phyloP scores from a whole-genome alignment of 2,329 filamentous ascomycete genomes.

The Ophiostoma perfectum region DNA sequence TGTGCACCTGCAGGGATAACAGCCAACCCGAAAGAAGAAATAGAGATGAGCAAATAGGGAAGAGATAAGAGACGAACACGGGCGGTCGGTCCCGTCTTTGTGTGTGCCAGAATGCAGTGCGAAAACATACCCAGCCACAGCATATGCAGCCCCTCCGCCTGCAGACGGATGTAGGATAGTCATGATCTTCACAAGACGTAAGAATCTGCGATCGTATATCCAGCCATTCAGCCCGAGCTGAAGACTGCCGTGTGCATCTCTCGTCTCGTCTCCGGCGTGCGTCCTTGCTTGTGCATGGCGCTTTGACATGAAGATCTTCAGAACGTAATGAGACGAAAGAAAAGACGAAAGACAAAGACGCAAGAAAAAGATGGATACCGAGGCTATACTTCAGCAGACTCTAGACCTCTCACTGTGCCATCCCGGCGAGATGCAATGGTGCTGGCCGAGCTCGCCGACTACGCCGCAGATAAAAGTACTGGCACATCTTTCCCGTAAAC shows the following conservation, averaged over 20 bases:
- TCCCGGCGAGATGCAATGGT: neutral
- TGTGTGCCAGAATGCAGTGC: neutral
- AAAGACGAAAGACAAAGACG: too few species aligned
- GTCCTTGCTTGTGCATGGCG: too few species aligned
- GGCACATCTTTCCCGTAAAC: neutral
- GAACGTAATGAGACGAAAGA: too few species aligned
- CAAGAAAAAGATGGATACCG: too few species aligned
- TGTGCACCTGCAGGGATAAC: neutral
- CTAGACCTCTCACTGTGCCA: neutral
- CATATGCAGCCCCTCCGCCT: slow-evolving; percentile 2
- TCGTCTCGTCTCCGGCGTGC: neutral
- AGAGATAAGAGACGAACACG: neutral
- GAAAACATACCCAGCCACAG: neutral
- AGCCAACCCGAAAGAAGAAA: neutral
- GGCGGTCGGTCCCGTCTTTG: neutral
- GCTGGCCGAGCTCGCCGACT: neutral
- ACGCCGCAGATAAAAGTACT: neutral
- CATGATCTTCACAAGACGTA: neutral
- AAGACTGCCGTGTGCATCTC: too few species aligned
- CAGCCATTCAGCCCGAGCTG: neutral
- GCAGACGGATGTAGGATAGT: slow-evolving; percentile 6
- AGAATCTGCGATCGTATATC: neutral
- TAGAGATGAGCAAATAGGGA: neutral
- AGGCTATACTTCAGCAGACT: too few species aligned
- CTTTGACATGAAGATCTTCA: too few species aligned